These are phyloP conservation scores for Geoglossum cookeanum DNA, from an alignment of 2,329 filamentous ascomycete species.

Conservation along the genomic window DNA sequence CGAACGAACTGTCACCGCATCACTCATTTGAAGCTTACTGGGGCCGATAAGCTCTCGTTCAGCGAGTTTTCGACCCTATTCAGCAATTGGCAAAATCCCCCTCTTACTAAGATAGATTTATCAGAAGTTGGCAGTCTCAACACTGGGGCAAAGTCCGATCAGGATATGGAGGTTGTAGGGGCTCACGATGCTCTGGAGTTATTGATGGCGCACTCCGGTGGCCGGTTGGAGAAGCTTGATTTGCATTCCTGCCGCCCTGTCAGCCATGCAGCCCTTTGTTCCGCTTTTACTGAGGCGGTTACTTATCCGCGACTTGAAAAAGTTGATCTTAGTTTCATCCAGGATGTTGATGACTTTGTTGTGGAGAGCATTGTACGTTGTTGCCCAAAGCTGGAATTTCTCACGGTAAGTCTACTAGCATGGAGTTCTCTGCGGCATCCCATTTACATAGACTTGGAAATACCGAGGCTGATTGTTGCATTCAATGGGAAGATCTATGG, in stretches of 20 bases:
- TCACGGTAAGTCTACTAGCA: background rate
- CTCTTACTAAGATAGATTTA: slow-evolving; percentile 52
- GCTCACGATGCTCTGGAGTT: slow-evolving; percentile 58
- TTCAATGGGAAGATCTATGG: background rate
- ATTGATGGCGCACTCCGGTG: slow-evolving; percentile 67
- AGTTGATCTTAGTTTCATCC: slow-evolving; percentile 56
- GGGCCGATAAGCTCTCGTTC: slow-evolving; percentile 60
- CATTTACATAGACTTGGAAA: background rate
- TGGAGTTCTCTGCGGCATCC: too few relatives aligned
- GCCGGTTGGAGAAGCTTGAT: slow-evolving; percentile 45
- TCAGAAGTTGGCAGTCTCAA: slow-evolving; percentile 63
- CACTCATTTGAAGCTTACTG: slow-evolving; percentile 60
- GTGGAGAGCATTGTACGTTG: slow-evolving; percentile 24
- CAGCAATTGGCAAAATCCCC: slow-evolving; percentile 52
- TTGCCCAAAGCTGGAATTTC: slow-evolving; percentile 24
- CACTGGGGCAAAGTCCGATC: slow-evolving; percentile 42
- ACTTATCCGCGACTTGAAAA: slow-evolving; percentile 48
- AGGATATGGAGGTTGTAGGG: slow-evolving; percentile 44
- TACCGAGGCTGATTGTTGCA: background rate
- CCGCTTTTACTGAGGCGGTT: slow-evolving; percentile 44
- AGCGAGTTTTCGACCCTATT: slow-evolving; percentile 55
- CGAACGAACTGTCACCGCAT: slow-evolving; percentile 49
- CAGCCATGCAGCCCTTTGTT: slow-evolving; percentile 47
- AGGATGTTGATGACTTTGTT: slow-evolving; percentile 25
- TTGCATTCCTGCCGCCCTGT: slow-evolving; percentile 78